Percentiles rank a stretch among this genome's conserved stretches.
These are phyloP conservation scores for Fusarium metavorans DNA, from an alignment of 2,329 filamentous ascomycete species.

Conservation along the genomic window DNA sequence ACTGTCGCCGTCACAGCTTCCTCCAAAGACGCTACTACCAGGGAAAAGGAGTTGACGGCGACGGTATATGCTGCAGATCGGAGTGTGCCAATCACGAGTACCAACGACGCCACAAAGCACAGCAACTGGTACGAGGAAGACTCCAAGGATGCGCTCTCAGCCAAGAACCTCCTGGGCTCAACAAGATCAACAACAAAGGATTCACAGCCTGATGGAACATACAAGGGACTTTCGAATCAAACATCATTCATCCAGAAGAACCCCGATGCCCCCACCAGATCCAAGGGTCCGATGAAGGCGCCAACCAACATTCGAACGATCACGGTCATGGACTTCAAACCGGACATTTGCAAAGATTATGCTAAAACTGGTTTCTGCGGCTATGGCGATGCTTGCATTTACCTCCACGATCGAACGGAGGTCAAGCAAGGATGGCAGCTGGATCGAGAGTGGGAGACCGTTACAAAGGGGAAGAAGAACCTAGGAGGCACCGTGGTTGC, in stretches of 20 bases:
- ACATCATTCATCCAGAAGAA: conserved; percentile 84
- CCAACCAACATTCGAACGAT: conserved; percentile 91
- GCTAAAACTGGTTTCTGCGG: conserved; percentile 74
- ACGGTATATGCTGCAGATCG: conserved; percentile 72
- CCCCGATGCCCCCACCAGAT: conserved; percentile 75
- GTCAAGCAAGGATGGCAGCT: conserved; percentile 96
- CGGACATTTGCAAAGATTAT: conserved; percentile 91
- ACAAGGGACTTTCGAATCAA: conserved; percentile 81
- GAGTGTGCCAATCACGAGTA: conserved; percentile 70
- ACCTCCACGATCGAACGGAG: conserved; percentile 79
- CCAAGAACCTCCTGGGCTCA: conserved; percentile 69
- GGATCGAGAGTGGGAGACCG: conserved; percentile 92
- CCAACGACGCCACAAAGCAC: conserved; percentile 90
- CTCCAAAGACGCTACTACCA: conserved; percentile 58
- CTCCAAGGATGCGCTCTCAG: conserved; percentile 58
- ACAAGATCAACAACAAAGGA: conserved; percentile 57
- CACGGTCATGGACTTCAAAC: conserved; percentile 89
- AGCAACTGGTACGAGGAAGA: conserved; percentile 90
- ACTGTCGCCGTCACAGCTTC: conserved; percentile 75
- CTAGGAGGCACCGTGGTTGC: conserved; percentile 71
- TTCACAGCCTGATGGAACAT: conserved; percentile 71
- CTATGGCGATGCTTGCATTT: conserved; percentile 71
- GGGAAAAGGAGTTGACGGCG: conserved; percentile 56
- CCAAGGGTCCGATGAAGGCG: conserved; percentile 88
- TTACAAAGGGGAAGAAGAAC: conserved; percentile 77